Conservation (phyloP, 192 early-diverging fungal genomes). For the Phlyctochytrium arcticum region DNA sequence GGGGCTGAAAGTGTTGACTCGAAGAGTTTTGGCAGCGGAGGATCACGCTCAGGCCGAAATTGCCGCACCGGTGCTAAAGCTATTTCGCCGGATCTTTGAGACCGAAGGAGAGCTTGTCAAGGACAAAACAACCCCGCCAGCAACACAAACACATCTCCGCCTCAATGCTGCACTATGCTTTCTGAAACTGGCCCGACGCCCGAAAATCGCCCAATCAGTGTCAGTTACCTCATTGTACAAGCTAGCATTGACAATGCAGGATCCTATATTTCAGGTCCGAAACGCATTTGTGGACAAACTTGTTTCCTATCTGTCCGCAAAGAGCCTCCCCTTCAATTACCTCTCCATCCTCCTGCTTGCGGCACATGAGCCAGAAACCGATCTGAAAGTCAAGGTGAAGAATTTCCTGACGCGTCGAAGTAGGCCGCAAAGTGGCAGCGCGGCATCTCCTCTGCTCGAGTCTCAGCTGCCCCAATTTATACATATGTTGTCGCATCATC, state of each 20-base stretch:
- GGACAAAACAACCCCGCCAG: constrained; percentile 42
- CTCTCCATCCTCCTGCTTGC: constrained; percentile 68
- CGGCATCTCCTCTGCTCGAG: constrained; percentile 47
- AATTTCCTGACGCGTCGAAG: constrained; percentile 42
- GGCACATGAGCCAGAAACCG: constrained; percentile 81
- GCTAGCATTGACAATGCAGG: constrained; percentile 53
- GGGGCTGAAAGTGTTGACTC: constrained; percentile 62
- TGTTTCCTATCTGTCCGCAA: constrained; percentile 59
- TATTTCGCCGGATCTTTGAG: constrained; percentile 59
- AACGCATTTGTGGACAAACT: constrained; percentile 65
- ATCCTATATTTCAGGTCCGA: constrained; percentile 78
- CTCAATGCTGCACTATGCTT: constrained; percentile 61
- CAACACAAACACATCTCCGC: constrained; percentile 60
- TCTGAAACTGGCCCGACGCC: constrained; percentile 53
- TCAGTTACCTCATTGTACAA: constrained; percentile 50
- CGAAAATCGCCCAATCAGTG: constrained; percentile 49
- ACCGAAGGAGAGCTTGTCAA: constrained; percentile 62
- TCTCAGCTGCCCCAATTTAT: constrained; percentile 56
- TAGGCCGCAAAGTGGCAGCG: constrained; percentile 21
- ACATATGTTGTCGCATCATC: constrained; percentile 78
- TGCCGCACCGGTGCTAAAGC: constrained; percentile 51
- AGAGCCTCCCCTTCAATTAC: constrained; percentile 66
- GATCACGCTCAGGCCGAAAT: constrained; percentile 25
- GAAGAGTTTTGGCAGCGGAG: constrained; percentile 52
- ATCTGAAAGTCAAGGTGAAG: constrained; percentile 57